A percentile compares a stretch with the other conserved stretches of the same genome.
These are phyloP conservation scores for Populus ilicifolia DNA, from an alignment of 345 rosid genomes.

Conservation along the genomic window DNA sequence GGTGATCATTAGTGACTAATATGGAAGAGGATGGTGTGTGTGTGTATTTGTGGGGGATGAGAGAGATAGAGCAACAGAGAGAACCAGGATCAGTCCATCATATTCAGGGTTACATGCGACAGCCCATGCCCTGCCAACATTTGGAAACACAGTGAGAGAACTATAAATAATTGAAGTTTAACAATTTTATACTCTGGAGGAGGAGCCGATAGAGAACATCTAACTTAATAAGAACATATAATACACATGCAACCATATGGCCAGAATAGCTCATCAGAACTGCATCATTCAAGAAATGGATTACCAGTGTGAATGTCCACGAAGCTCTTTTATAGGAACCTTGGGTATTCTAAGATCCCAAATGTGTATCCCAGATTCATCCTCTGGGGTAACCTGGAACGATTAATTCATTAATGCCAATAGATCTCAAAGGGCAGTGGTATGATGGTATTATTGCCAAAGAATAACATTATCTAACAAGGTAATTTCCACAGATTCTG, in stretches of 20 bases:
- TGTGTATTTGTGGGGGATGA: neutral
- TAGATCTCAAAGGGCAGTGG: neutral
- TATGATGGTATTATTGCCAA: neutral
- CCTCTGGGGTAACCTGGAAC: slow-evolving; percentile 55
- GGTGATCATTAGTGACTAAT: neutral
- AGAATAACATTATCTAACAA: neutral
- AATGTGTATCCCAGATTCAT: slow-evolving; percentile 15
- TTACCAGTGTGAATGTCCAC: slow-evolving; percentile 90
- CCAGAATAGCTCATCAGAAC: slow-evolving; percentile 9
- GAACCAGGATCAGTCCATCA: slow-evolving; percentile 75
- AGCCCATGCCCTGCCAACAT: slow-evolving; percentile 81
- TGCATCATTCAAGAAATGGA: slow-evolving; percentile 8
- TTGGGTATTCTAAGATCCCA: slow-evolving; percentile 21
- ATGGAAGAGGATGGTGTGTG: neutral
- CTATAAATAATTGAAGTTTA: slow-evolving; percentile 7
- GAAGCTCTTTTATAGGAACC: slow-evolving; percentile 50
- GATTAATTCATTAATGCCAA: neutral
- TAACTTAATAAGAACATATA: neutral
- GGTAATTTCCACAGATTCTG: neutral
- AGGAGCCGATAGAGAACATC: slow-evolving; percentile 2
- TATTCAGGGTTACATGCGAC: slow-evolving; percentile 79
- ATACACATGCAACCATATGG: slow-evolving; percentile 2
- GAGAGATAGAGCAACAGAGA: slow-evolving; percentile 20
- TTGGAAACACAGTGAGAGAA: slow-evolving; percentile 14
- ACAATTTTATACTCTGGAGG: neutral